phyloP scores from a whole-genome alignment of 257 asterid genomes.

The Fraxinus pennsylvanica region DNA sequence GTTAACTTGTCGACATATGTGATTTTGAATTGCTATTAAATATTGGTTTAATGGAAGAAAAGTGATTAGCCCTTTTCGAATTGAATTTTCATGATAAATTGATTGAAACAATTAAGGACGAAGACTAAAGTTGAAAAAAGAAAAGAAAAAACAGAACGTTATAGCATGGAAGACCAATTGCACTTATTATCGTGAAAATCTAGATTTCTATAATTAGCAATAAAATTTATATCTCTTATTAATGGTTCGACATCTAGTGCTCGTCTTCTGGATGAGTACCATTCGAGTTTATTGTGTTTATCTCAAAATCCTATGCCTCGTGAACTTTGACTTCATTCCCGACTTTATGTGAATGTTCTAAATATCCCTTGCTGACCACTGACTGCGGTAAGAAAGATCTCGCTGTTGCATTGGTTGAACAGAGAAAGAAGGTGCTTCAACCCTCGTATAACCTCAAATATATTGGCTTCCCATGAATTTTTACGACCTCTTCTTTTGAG shows the following conservation, averaged over 20 bases:
- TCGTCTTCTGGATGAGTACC: constrained; percentile 42
- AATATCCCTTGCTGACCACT: constrained; percentile 63
- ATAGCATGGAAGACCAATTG: too few relatives aligned
- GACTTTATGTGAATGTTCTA: constrained; percentile 40
- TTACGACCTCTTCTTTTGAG: constrained; percentile 31
- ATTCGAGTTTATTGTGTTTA: constrained; percentile 43
- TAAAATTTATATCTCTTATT: too few relatives aligned
- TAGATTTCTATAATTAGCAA: too few relatives aligned
- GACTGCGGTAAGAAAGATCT: constrained; percentile 44
- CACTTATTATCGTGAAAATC: too few relatives aligned
- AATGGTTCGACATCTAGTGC: background rate
- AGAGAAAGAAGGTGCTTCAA: background rate
- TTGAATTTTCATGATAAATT: too few relatives aligned
- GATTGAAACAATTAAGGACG: too few relatives aligned
- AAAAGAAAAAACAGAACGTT: too few relatives aligned
- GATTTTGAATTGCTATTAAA: too few relatives aligned
- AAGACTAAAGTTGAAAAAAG: too few relatives aligned
- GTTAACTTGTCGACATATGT: too few relatives aligned
- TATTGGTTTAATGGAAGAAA: too few relatives aligned
- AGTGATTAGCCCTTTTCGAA: too few relatives aligned
- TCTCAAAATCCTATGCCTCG: constrained; percentile 44
- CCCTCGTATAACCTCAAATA: constrained; percentile 23
- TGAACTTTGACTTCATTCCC: constrained; percentile 27
- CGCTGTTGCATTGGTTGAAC: constrained; percentile 25
- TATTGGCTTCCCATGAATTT: constrained; percentile 32